These are phyloP conservation scores for Lodderomyces oxycetoniae DNA, from an alignment of 1,139 yeast genomes.

Conservation along the genomic window DNA sequence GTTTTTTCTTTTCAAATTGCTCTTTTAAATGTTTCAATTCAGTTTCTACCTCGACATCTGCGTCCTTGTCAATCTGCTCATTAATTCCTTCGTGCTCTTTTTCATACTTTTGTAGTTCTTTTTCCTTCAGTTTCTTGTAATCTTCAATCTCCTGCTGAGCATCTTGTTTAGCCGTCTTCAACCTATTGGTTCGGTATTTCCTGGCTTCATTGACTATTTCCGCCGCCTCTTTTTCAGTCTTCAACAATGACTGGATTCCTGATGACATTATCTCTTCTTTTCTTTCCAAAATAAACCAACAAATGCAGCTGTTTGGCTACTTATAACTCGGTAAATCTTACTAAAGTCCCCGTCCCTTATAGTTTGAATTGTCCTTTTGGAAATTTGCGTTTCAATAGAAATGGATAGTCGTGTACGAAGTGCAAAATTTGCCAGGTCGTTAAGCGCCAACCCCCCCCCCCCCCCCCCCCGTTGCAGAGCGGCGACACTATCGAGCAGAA, in stretches of 20 bases:
- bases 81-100: slow-evolving; percentile 63
- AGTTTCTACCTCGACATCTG: slow-evolving; percentile 56
- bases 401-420: no score
- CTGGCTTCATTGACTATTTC: slow-evolving; percentile 91
- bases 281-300: no score
- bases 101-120: slow-evolving; percentile 71
- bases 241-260: slow-evolving; percentile 36
- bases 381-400: no score
- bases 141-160: slow-evolving; percentile 86
- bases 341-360: no score
- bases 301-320: no score
- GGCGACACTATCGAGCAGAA: no score
- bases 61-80: slow-evolving; percentile 66
- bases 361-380: no score
- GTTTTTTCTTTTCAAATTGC: slow-evolving; percentile 59
- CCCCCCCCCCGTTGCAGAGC: no score
- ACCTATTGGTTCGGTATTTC: slow-evolving; percentile 76
- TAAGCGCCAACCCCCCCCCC: no score
- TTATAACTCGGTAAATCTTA: no score
- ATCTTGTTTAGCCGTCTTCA: slow-evolving; percentile 91
- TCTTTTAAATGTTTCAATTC: slow-evolving; percentile 61
- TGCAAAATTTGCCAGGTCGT: no score
- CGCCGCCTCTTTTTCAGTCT: slow-evolving; percentile 96
- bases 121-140: slow-evolving; percentile 81
- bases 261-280: slow-evolving; percentile 27